phyloP scores from a whole-genome alignment of 441 rosid genomes.

The Mallotus japonicus region DNA sequence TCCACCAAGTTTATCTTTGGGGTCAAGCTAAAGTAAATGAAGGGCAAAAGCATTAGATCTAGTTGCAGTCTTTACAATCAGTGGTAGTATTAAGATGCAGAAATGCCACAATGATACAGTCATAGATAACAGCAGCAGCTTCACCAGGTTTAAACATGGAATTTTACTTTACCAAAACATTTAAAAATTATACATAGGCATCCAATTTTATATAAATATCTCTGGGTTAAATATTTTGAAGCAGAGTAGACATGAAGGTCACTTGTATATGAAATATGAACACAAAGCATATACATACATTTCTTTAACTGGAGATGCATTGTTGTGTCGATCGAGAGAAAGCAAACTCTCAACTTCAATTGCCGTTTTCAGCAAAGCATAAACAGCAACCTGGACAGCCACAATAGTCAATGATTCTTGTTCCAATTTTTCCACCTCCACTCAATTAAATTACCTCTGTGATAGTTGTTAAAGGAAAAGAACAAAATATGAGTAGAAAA shows the following conservation, averaged over 20 bases:
- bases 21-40: slow-evolving; percentile 44
- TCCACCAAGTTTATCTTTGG: slow-evolving; percentile 40
- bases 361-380: slow-evolving; percentile 53
- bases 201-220: not conserved
- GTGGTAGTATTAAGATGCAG: not conserved
- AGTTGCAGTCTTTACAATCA: not conserved
- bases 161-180: not conserved
- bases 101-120: not conserved
- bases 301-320: slow-evolving; percentile 46
- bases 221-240: not conserved
- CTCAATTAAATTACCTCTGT: slow-evolving; percentile 21
- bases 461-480: slow-evolving; percentile 24
- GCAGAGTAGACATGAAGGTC: not conserved
- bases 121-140: not conserved
- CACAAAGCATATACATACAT: slow-evolving; percentile 39
- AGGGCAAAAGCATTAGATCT: slow-evolving; percentile 19
- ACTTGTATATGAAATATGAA: slow-evolving; percentile 1
- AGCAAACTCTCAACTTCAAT: slow-evolving; percentile 66
- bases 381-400: slow-evolving; percentile 56
- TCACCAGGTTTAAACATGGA: not conserved
- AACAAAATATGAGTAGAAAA: slow-evolving; percentile 20
- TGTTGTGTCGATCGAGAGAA: slow-evolving; percentile 51
- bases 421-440: slow-evolving; percentile 26
- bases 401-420: slow-evolving; percentile 31
- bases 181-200: not conserved